Evolutionary conservation across 2,329 filamentous ascomycete genomes (phyloP).

Genomic region (Didymosphaeria variabile): DNA sequence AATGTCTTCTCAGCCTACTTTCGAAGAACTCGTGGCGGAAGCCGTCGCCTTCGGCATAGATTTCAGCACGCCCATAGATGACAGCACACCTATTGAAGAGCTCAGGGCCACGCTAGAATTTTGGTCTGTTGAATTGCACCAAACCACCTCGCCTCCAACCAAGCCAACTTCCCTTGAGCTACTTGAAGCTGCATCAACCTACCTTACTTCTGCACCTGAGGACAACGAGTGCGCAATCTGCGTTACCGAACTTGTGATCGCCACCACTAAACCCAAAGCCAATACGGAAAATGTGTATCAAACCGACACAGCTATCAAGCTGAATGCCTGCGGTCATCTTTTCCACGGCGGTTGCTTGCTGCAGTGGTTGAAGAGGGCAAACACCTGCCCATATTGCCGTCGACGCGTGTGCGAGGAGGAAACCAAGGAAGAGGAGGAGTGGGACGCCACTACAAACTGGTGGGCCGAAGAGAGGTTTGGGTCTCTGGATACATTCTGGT

Average conservation of each 20-base stretch:
- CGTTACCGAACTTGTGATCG: background rate
- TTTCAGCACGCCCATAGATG: background rate
- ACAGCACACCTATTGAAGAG: background rate
- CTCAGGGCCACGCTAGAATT: background rate
- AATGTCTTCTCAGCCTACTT: background rate
- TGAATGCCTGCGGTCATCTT: background rate
- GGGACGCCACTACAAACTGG: too few relatives aligned
- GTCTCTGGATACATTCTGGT: background rate
- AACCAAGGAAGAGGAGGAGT: background rate
- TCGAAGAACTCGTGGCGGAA: background rate
- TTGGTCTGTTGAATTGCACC: background rate
- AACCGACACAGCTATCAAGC: background rate
- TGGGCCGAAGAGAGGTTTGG: background rate
- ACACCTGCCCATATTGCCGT: background rate
- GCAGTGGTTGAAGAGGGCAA: background rate
- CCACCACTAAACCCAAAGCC: background rate
- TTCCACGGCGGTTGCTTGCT: background rate
- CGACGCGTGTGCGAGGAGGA: background rate
- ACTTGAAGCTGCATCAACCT: background rate
- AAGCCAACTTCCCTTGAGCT: background rate
- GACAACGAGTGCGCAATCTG: background rate
- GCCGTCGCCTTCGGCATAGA: background rate
- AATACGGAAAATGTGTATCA: background rate
- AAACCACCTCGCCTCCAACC: background rate
- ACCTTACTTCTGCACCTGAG: background rate